Evolutionary conservation across 371 early-diverging fungal species (phyloP), one percentile per base, ranked within the genome.

Genomic region (Rhizopus arrhizus): DNA sequence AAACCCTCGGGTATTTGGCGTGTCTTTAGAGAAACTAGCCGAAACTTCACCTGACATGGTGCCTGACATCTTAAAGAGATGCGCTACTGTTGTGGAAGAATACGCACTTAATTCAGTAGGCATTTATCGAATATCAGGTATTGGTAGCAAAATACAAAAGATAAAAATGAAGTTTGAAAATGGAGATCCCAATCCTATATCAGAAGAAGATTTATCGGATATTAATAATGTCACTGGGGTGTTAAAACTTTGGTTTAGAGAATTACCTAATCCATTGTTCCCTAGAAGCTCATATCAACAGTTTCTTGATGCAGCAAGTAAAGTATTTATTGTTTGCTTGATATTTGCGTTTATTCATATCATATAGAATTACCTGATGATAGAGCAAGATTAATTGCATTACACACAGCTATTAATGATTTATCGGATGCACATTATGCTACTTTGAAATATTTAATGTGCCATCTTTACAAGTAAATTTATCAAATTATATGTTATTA

Each of bases 161-260:
- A 60, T 72, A 29, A 72, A 65, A 50, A 51, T 42, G 13, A 65
- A 65, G 34, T 65, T 72, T 51, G 72, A 72, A 46, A 61, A 38
- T 53, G 62, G 63, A 1, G 69, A 69, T 46, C 62, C 62, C 5
- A 65, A 65, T 36, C 62, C 68, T 11, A 62, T 66, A 35, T 64
- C 66, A 12, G 78, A 82, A 48, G 86, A 88, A 9, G 75, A 80
- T 54, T 69, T 78, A 12, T 75, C 81, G 1, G 94, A 95, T 67
- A 85, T 96, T 55, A 89, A 92, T 68, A 89, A 84, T 54, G 78
- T 95, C 4, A 75, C 94, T 8, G 83, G 93, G 43, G 86, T 91
- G 11, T 70, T 97, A 12, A 96, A 97, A 65, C 78, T 93, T 45
- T 97, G 89, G 82, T 90, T 97, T 72, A 86, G 96, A 41, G 95